Evolutionary conservation across 2,329 filamentous ascomycete species (phyloP).

Genomic region (Clonostachys solani): DNA sequence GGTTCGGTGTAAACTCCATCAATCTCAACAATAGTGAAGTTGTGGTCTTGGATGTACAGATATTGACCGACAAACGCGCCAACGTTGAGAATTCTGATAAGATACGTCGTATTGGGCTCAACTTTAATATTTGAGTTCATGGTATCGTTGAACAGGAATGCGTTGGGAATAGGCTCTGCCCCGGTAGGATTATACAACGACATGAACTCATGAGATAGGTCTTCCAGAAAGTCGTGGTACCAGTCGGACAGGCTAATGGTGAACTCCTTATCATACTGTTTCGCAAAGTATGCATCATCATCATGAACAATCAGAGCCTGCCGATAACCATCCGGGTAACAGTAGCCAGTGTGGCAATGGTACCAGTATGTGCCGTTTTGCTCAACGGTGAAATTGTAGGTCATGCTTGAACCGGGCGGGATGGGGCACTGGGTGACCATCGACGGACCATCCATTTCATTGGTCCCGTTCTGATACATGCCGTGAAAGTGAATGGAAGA

Average conservation of each 20-base stretch:
- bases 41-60: constrained; percentile 64
- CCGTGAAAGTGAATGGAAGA: constrained; percentile 63
- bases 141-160: constrained; percentile 68
- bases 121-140: constrained; percentile 55
- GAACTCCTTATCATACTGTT: constrained; percentile 57
- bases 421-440: constrained; percentile 52
- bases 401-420: constrained; percentile 37
- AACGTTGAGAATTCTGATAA: constrained; percentile 69
- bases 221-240: constrained; percentile 59
- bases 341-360: constrained; percentile 50
- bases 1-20: constrained; percentile 67
- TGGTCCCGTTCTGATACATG: constrained; percentile 50
- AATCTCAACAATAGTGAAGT: constrained; percentile 66
- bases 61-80: constrained; percentile 68
- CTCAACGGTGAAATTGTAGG: constrained; percentile 48
- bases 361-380: constrained; percentile 59
- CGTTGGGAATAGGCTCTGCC: constrained; percentile 63
- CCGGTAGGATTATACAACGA: constrained; percentile 50
- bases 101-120: constrained; percentile 64
- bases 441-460: constrained; percentile 52
- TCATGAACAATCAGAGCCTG: constrained; percentile 50
- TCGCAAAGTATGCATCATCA: constrained; percentile 42
- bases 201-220: constrained; percentile 43
- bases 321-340: constrained; percentile 56
- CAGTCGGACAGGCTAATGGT: constrained; percentile 64